Conservation (phyloP, 2,329 filamentous ascomycete genomes). For the Atkinsonella texensis region DNA sequence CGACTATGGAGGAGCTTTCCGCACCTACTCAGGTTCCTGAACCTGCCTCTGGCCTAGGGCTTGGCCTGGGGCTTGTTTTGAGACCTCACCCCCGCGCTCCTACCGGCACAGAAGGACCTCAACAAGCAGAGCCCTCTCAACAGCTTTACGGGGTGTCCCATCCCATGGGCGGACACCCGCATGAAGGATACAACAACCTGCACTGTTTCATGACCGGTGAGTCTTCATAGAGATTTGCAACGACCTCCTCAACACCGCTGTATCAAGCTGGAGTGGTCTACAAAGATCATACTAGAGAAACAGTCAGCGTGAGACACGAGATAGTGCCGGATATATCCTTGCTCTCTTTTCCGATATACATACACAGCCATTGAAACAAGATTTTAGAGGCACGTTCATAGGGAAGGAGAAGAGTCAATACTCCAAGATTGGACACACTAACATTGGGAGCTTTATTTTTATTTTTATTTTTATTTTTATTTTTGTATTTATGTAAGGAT, state of each 20-base stretch:
- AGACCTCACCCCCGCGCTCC: background rate
- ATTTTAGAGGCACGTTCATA: background rate
- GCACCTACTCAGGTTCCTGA: background rate
- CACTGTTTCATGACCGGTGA: background rate
- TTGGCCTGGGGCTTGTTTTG: background rate
- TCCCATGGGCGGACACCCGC: background rate
- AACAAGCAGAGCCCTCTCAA: background rate
- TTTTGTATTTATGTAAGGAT: too few species aligned
- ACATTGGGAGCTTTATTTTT: background rate
- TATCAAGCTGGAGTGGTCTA: background rate
- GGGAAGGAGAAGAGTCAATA: background rate
- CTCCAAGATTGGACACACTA: background rate
- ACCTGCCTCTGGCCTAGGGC: background rate
- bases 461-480: too few species aligned
- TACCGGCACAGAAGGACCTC: background rate
- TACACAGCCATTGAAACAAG: too few species aligned
- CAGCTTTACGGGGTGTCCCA: background rate
- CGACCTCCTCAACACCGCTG: background rate
- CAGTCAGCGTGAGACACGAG: background rate
- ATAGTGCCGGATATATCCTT: background rate
- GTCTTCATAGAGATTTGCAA: background rate
- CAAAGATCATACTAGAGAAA: background rate
- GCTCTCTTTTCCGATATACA: too few species aligned
- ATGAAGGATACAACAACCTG: background rate
- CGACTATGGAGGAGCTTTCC: background rate